Conservation (phyloP, 2,329 filamentous ascomycete genomes). For the Meredithiella fracta region DNA sequence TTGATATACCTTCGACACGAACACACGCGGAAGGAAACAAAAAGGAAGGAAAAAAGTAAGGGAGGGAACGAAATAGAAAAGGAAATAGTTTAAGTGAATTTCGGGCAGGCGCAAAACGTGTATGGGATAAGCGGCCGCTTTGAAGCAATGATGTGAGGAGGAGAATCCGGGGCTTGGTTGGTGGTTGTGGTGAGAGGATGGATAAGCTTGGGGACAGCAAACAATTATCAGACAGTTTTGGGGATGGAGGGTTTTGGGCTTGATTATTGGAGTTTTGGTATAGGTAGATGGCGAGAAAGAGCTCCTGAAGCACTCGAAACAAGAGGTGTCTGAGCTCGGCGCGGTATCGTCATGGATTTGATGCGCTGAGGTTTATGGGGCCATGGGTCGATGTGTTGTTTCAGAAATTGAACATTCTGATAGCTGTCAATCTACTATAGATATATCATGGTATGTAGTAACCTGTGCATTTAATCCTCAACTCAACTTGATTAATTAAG, state of each 20-base stretch:
- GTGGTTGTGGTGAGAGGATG: neutral
- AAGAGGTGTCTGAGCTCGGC: slow-evolving; percentile 18
- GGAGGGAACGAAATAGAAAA: slow-evolving; percentile 1
- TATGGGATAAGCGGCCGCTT: neutral
- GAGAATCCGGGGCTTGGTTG: neutral
- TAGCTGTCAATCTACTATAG: neutral
- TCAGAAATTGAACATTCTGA: neutral
- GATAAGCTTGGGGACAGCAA: no score
- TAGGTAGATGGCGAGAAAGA: no score
- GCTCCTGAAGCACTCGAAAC: slow-evolving; percentile 17
- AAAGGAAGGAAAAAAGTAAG: slow-evolving; percentile 11
- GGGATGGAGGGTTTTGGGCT: no score
- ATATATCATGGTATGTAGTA: neutral
- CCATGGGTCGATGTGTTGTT: slow-evolving; percentile 3
- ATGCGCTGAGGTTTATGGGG: neutral
- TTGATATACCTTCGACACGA: neutral
- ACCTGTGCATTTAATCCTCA: no score
- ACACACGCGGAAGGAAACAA: neutral
- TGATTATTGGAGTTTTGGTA: no score
- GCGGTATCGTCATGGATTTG: neutral
- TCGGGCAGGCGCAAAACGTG: neutral
- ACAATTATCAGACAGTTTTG: no score
- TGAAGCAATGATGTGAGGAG: no score
- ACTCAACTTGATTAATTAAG: no score
- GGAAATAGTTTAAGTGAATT: neutral